These are phyloP conservation scores for Prunus salicina DNA, from an alignment of 306 rosid genomes.

Conservation along the genomic window DNA sequence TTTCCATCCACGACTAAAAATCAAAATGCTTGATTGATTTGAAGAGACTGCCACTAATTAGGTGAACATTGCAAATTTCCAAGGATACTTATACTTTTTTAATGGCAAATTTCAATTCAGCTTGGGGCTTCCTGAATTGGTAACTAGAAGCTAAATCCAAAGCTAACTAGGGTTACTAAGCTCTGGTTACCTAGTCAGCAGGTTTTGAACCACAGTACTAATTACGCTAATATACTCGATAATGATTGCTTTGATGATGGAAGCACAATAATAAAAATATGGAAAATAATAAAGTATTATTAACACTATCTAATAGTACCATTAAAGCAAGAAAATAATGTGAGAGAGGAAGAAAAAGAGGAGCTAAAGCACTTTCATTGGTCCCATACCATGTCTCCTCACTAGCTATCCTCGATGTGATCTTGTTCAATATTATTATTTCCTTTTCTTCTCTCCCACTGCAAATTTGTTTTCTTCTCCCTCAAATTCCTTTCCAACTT, in stretches of 20 bases:
- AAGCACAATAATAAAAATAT: constrained; percentile 33
- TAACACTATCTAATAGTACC: constrained; percentile 41
- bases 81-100: not conserved
- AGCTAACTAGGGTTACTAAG: constrained; percentile 15
- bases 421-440: constrained; percentile 9
- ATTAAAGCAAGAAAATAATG: constrained; percentile 50
- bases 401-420: constrained; percentile 38
- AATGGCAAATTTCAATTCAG: not conserved
- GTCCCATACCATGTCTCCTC: constrained; percentile 61
- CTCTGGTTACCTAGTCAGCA: not conserved
- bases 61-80: not conserved
- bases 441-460: constrained; percentile 10
- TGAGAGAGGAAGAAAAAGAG: constrained; percentile 37
- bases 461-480: constrained; percentile 18
- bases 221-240: constrained; percentile 27
- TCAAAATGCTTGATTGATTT: not conserved
- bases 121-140: not conserved
- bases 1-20: too few relatives aligned
- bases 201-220: constrained; percentile 13
- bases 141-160: constrained; percentile 4
- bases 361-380: constrained; percentile 44
- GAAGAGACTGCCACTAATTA: not conserved
- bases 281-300: constrained; percentile 22
- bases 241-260: constrained; percentile 42
- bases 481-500: not conserved